Conservation (phyloP, 202 grass and related monocot genomes). For the Schoenoplectus tabernaemontani region DNA sequence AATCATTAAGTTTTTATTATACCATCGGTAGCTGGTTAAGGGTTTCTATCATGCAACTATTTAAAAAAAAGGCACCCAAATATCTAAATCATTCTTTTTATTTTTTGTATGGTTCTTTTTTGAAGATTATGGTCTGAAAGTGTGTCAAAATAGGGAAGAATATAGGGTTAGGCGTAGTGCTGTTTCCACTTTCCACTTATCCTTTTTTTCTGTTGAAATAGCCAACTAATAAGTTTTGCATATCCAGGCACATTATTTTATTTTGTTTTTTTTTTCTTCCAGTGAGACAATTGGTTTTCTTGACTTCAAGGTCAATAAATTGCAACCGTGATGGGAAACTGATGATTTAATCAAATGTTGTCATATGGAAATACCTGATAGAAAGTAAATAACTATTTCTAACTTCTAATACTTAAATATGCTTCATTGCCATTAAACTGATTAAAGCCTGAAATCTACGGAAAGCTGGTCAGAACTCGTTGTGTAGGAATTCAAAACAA, state of each 20-base stretch:
- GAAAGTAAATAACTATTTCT: neutral
- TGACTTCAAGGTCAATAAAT: neutral
- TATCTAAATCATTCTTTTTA: neutral
- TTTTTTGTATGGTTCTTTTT: neutral
- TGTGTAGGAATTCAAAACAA: neutral
- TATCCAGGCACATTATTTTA: neutral
- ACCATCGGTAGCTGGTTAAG: neutral
- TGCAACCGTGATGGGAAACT: neutral
- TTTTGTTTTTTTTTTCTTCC: neutral
- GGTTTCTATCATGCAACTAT: slow-evolving; percentile 11
- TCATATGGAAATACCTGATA: too few relatives aligned
- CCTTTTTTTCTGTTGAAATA: neutral
- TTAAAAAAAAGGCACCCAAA: neutral
- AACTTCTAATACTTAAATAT: neutral
- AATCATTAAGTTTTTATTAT: neutral
- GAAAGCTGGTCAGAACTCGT: neutral
- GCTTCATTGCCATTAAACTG: too few relatives aligned
- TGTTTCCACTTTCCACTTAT: neutral
- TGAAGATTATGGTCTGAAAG: neutral
- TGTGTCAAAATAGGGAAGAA: neutral
- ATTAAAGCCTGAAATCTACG: neutral
- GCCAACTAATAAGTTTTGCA: too few relatives aligned
- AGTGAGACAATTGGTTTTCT: neutral
- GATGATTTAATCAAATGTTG: neutral
- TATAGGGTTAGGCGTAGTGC: neutral